Evolutionary conservation across 495 filamentous ascomycete genomes (phyloP).

Genomic region (Friedmanniomyces simplex): DNA sequence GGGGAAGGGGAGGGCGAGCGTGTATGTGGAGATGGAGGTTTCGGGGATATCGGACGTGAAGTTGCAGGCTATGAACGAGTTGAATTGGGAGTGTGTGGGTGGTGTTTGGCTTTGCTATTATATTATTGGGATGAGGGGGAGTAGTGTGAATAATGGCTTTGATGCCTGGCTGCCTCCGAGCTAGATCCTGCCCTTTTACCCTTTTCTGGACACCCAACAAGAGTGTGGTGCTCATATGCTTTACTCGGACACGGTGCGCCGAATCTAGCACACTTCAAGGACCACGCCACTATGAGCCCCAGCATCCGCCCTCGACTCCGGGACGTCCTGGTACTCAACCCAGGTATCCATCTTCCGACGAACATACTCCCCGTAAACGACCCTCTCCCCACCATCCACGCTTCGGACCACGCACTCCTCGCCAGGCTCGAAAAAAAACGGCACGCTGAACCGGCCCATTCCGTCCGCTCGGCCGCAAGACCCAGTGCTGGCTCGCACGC

Average conservation of each 20-base stretch:
- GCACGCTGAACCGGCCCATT: conserved; percentile 36
- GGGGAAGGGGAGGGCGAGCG: not conserved
- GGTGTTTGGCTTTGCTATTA: not conserved
- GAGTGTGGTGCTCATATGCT: too few relatives aligned
- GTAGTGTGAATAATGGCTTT: too few relatives aligned
- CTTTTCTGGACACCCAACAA: too few relatives aligned
- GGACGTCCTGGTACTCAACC: conserved; percentile 37
- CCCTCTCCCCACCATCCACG: conserved; percentile 28
- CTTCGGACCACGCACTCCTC: conserved; percentile 33
- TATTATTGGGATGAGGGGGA: not conserved
- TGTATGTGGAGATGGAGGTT: not conserved
- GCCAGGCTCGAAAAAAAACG: conserved; percentile 44
- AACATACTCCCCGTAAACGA: conserved; percentile 39
- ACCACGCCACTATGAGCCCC: too few relatives aligned
- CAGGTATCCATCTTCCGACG: conserved; percentile 39
- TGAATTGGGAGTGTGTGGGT: not conserved
- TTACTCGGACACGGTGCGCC: too few relatives aligned
- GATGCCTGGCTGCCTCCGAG: not conserved
- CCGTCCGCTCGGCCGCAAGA: conserved; percentile 3
- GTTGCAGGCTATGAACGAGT: not conserved
- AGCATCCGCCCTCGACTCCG: too few relatives aligned
- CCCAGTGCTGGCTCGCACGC: conserved; percentile 27
- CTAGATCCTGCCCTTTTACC: too few relatives aligned
- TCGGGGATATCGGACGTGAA: not conserved
- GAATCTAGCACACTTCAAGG: too few relatives aligned